phyloP scores from a whole-genome alignment of 1,284 basidiomycete genomes.

The Laetiporus sulphureus region DNA sequence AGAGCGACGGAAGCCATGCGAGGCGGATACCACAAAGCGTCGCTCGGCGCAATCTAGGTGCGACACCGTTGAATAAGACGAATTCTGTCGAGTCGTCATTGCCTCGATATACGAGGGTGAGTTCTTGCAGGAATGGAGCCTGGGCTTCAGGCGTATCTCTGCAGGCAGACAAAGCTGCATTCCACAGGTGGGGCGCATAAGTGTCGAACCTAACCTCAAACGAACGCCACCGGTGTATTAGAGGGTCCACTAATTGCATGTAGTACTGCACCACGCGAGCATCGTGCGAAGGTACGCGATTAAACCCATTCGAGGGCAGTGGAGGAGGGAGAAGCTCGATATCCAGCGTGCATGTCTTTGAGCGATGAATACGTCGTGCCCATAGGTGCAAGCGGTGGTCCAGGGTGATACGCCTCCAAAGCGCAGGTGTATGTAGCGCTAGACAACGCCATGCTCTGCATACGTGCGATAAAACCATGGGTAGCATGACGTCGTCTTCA shows the following conservation, averaged over 20 bases:
- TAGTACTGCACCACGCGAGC: constrained; percentile 47
- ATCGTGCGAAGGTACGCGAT: constrained; percentile 27
- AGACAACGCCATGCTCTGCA: constrained; percentile 55
- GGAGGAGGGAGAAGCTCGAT: constrained; percentile 33
- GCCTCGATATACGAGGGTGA: constrained; percentile 48
- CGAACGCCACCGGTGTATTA: constrained; percentile 51
- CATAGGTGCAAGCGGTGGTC: constrained; percentile 46
- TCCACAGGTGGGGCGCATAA: constrained; percentile 58
- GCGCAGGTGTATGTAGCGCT: constrained; percentile 45
- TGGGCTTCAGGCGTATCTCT: constrained; percentile 28
- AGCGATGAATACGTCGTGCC: constrained; percentile 49
- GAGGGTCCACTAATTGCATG: constrained; percentile 48
- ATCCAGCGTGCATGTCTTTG: constrained; percentile 52
- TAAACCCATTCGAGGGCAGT: constrained; percentile 19
- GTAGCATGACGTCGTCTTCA: constrained; percentile 45
- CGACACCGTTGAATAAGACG: constrained; percentile 51
- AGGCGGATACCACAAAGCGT: constrained; percentile 59
- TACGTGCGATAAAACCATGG: constrained; percentile 55
- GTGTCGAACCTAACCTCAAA: constrained; percentile 48
- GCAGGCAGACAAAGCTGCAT: constrained; percentile 46
- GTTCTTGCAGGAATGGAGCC: constrained; percentile 44
- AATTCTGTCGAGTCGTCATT: constrained; percentile 67
- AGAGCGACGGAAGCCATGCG: constrained; percentile 52
- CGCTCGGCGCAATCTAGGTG: constrained; percentile 46
- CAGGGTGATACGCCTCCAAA: constrained; percentile 55